These are phyloP conservation scores for Kregervanrija delftensis DNA, from an alignment of 805 yeast genomes.

Conservation along the genomic window DNA sequence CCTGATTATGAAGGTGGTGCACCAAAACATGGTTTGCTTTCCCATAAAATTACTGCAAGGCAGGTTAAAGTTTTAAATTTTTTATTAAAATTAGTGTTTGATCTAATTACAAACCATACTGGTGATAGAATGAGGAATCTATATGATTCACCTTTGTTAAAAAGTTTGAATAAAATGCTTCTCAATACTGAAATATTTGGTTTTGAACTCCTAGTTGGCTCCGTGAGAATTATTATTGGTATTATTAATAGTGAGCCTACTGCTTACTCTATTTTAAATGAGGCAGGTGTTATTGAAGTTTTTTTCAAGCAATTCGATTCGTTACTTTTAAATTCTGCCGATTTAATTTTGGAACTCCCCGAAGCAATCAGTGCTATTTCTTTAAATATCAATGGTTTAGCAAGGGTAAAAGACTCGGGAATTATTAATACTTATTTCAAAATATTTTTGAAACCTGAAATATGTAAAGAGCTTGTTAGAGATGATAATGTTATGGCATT, in stretches of 20 bases:
- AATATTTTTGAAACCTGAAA: constrained; percentile 40
- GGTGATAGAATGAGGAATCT: constrained; percentile 82
- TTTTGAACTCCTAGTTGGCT: constrained; percentile 49
- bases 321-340: constrained; percentile 51
- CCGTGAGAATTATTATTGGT: constrained; percentile 56
- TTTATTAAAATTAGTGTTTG: constrained; percentile 54
- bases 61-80: constrained; percentile 56
- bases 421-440: constrained; percentile 39
- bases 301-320: constrained; percentile 51
- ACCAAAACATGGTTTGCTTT: constrained; percentile 43
- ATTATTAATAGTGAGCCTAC: constrained; percentile 90
- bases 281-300: constrained; percentile 64
- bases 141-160: constrained; percentile 76
- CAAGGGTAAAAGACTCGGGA: constrained; percentile 38
- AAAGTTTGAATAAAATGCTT: constrained; percentile 52
- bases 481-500: constrained; percentile 48
- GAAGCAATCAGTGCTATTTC: constrained; percentile 80
- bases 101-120: constrained; percentile 62
- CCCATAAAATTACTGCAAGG: constrained; percentile 48
- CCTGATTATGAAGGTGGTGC: constrained; percentile 51
- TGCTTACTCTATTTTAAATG: constrained; percentile 71
- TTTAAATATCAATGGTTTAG: constrained; percentile 65
- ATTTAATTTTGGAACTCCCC: constrained; percentile 54
- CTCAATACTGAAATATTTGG: constrained; percentile 59
- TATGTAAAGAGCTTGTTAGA: constrained; percentile 47